Percentiles rank a stretch among this genome's conserved stretches.
Evolutionary conservation across 352 stramenopile genomes (phyloP).

Genomic region (Stephanocyclus meneghinianus): DNA sequence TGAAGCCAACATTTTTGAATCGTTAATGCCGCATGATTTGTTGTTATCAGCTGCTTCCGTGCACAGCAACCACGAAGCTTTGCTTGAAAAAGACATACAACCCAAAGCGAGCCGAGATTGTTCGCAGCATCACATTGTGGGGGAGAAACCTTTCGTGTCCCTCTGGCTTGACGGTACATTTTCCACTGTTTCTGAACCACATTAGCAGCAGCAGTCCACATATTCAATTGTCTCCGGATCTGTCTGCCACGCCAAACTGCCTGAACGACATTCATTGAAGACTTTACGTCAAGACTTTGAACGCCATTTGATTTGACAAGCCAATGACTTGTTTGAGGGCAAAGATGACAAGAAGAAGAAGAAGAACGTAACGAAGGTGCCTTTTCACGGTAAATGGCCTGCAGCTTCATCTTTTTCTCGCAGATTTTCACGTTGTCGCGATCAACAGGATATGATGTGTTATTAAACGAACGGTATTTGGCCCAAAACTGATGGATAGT

Average conservation of each 20-base stretch:
- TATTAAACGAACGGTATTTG: neutral
- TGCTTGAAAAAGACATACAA: conserved; percentile 1
- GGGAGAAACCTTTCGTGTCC: too few species aligned
- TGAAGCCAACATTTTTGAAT: conserved; percentile 7
- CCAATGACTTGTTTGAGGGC: too few species aligned
- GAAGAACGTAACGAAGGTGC: too few species aligned
- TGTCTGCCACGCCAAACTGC: conserved; percentile 6
- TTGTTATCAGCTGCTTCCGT: neutral
- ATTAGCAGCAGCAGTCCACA: neutral
- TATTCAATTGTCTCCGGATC: neutral
- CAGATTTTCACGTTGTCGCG: neutral
- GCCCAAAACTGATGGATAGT: neutral
- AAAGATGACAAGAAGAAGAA: too few species aligned
- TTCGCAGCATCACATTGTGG: neutral
- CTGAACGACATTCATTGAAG: neutral
- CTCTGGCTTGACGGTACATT: neutral
- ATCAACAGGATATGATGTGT: neutral
- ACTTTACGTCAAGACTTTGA: neutral
- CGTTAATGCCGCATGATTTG: neutral
- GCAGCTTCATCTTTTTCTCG: neutral
- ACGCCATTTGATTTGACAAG: too few species aligned
- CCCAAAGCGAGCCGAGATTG: neutral
- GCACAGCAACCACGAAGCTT: neutral
- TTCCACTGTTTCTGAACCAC: conserved; percentile 1
- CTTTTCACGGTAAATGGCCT: neutral